Conservation (phyloP, 768 basidiomycete species). For the Mycena indigotica region DNA sequence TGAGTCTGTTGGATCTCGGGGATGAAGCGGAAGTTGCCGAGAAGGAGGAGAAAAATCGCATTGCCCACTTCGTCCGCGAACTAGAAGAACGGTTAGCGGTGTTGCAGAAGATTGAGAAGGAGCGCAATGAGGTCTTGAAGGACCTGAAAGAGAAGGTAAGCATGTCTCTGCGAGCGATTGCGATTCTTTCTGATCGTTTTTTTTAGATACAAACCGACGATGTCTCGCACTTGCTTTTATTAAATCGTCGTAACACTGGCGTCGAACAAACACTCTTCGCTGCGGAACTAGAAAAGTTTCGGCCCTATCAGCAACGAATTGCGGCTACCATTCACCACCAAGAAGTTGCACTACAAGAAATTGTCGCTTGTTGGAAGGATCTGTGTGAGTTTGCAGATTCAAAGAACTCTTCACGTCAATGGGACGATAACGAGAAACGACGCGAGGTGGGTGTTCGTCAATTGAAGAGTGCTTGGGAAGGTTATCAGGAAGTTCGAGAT, state of each 20-base stretch:
- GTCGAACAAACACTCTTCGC: slow-evolving; percentile 90
- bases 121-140: slow-evolving; percentile 84
- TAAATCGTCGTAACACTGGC: slow-evolving; percentile 82
- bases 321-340: slow-evolving; percentile 79
- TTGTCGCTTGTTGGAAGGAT: slow-evolving; percentile 70
- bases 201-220: slow-evolving; percentile 92
- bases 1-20: slow-evolving; percentile 59
- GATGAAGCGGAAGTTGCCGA: slow-evolving; percentile 62
- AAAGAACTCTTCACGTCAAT: slow-evolving; percentile 74
- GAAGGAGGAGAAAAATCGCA: slow-evolving; percentile 59
- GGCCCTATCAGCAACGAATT: slow-evolving; percentile 84
- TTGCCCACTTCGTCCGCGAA: slow-evolving; percentile 65
- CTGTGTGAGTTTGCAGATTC: slow-evolving; percentile 75
- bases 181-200: too few relatives aligned
- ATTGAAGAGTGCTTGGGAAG: slow-evolving; percentile 77
- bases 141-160: slow-evolving; percentile 94
- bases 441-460: slow-evolving; percentile 74
- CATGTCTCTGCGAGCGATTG: too few relatives aligned
- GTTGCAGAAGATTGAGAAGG: slow-evolving; percentile 80
- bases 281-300: slow-evolving; percentile 93
- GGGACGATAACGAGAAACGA: slow-evolving; percentile 79
- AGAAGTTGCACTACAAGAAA: slow-evolving; percentile 70
- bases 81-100: slow-evolving; percentile 79
- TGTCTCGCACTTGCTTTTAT: slow-evolving; percentile 89
- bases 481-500: slow-evolving; percentile 84